Evolutionary conservation across 1,284 basidiomycete species (phyloP).

Genomic region (Ceratobasidium sp.): DNA sequence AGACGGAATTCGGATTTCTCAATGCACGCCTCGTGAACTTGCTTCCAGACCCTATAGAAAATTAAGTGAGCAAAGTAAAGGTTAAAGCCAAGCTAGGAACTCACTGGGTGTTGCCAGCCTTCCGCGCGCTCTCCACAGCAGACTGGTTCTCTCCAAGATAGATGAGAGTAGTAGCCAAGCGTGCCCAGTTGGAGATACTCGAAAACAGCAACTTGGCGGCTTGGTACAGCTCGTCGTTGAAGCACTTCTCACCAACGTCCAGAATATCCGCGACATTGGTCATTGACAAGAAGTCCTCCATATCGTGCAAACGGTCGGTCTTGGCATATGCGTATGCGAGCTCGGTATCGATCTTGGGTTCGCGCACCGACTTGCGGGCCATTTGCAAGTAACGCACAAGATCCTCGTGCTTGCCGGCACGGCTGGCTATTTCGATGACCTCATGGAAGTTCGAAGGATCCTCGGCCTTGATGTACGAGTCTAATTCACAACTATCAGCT

Average conservation of each 20-base stretch:
- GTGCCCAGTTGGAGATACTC: slow-evolving; percentile 98
- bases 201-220: slow-evolving; percentile 95
- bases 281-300: slow-evolving; percentile 99
- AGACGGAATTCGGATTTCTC: slow-evolving; percentile 97
- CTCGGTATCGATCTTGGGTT: slow-evolving; percentile 98
- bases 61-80: slow-evolving; percentile 41
- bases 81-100: slow-evolving; percentile 50
- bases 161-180: slow-evolving; percentile 97
- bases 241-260: slow-evolving; percentile 98
- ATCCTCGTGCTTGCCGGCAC: slow-evolving; percentile 98
- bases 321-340: slow-evolving; percentile 96
- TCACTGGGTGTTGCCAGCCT: slow-evolving; percentile 97
- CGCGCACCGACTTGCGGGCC: slow-evolving; percentile 97
- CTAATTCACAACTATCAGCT: slow-evolving; percentile 56
- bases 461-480: slow-evolving; percentile 99
- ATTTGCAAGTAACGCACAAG: slow-evolving; percentile 98
- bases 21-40: slow-evolving; percentile 98
- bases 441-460: slow-evolving; percentile 96
- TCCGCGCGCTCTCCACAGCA: slow-evolving; percentile 97
- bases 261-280: slow-evolving; percentile 98
- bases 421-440: slow-evolving; percentile 96
- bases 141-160: slow-evolving; percentile 98
- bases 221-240: slow-evolving; percentile 98
- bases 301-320: slow-evolving; percentile 96
- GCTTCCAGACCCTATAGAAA: slow-evolving; percentile 92